These are phyloP conservation scores for Candida adriatica DNA, from an alignment of 805 yeast species.

Conservation along the genomic window DNA sequence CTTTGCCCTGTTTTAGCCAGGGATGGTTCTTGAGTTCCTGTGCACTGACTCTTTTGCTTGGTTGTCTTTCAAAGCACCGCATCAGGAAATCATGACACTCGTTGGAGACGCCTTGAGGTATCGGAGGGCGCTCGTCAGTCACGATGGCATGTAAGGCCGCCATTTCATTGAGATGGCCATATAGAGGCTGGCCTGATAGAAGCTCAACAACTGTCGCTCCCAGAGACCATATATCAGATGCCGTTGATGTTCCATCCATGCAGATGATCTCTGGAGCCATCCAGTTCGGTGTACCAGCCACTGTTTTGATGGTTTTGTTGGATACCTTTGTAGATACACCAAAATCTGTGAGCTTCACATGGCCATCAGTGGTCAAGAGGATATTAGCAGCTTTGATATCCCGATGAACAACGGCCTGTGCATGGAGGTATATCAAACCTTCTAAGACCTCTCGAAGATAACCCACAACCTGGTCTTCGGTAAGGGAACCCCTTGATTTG, in stretches of 20 bases:
- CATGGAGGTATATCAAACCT: slow-evolving; percentile 60
- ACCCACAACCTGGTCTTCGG: slow-evolving; percentile 53
- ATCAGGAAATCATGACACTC: slow-evolving; percentile 48
- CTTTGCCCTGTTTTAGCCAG: slow-evolving; percentile 43
- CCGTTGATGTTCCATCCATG: slow-evolving; percentile 77
- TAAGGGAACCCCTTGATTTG: slow-evolving; percentile 33
- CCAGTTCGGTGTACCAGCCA: slow-evolving; percentile 93
- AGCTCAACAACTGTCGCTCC: slow-evolving; percentile 94
- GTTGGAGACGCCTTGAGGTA: slow-evolving; percentile 46
- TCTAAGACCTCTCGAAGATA: slow-evolving; percentile 64
- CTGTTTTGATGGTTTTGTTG: slow-evolving; percentile 40
- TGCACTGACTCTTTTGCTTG: slow-evolving; percentile 52
- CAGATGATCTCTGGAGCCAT: slow-evolving; percentile 96
- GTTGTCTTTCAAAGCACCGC: slow-evolving; percentile 68
- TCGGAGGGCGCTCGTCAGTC: slow-evolving; percentile 61
- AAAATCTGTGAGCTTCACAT: slow-evolving; percentile 67
- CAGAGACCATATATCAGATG: slow-evolving; percentile 88
- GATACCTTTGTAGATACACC: slow-evolving; percentile 72
- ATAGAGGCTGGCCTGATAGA: slow-evolving; percentile 82
- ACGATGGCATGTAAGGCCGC: slow-evolving; percentile 82
- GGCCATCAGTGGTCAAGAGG: slow-evolving; percentile 57
- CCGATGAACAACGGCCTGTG: slow-evolving; percentile 61
- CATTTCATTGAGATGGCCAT: slow-evolving; percentile 66
- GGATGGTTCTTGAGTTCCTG: slow-evolving; percentile 46
- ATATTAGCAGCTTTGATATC: slow-evolving; percentile 77